Percentiles rank a stretch among this genome's conserved stretches.
Evolutionary conservation across 176 grass and related monocot genomes (phyloP).

Genomic region (Juncus effusus): DNA sequence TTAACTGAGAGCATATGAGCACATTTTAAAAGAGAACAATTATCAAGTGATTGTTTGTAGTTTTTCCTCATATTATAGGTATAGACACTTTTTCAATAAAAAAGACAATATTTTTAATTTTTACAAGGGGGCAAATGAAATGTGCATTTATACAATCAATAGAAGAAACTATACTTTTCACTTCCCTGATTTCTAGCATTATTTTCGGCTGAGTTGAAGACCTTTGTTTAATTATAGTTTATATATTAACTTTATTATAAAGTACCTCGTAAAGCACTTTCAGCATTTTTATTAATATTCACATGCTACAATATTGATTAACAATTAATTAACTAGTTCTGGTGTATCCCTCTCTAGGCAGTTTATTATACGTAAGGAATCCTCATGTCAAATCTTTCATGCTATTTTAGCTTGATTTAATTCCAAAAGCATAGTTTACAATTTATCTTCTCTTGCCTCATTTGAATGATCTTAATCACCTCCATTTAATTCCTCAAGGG

Average conservation of each 20-base stretch:
- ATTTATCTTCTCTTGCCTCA: slow-evolving; percentile 18
- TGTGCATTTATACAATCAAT: not conserved
- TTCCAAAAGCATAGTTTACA: slow-evolving; percentile 6
- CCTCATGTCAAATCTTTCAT: slow-evolving; percentile 11
- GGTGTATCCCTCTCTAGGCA: slow-evolving; percentile 5
- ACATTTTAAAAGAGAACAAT: not conserved
- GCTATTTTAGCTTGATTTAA: not conserved
- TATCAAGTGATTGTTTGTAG: too few relatives aligned
- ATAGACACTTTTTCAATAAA: too few relatives aligned
- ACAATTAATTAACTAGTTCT: not conserved
- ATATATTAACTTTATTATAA: not conserved
- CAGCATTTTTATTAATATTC: not conserved
- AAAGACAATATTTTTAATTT: too few relatives aligned
- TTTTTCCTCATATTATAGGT: not conserved
- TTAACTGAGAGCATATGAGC: too few relatives aligned
- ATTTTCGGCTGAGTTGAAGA: slow-evolving; percentile 8
- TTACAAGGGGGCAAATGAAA: too few relatives aligned
- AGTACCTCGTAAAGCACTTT: slow-evolving; percentile 11
- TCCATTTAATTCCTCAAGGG: not conserved
- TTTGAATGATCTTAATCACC: not conserved
- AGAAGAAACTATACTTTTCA: slow-evolving; percentile 18
- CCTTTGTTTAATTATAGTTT: not conserved
- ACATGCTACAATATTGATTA: not conserved
- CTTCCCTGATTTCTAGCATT: slow-evolving; percentile 25
- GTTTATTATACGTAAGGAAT: not conserved